Evolutionary conservation across 768 basidiomycete species (phyloP).

Genomic region (Podaxis rugospora): DNA sequence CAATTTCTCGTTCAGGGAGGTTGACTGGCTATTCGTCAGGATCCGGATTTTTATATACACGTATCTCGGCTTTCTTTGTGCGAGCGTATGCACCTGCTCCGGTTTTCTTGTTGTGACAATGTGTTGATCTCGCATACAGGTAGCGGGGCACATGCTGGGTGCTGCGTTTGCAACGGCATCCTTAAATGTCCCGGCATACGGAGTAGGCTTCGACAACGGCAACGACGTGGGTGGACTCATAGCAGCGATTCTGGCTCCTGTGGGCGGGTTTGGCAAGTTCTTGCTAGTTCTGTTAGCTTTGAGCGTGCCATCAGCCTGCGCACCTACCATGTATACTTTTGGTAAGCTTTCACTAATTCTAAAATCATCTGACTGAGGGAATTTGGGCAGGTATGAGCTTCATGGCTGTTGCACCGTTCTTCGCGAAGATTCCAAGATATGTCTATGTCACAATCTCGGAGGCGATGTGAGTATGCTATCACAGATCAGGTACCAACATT

Average conservation of each 20-base stretch:
- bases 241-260: constrained; percentile 55
- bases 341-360: constrained; percentile 25
- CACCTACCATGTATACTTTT: constrained; percentile 75
- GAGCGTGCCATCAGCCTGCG: constrained; percentile 69
- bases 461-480: constrained; percentile 48
- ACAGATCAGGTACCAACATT: not conserved
- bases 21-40: constrained; percentile 25
- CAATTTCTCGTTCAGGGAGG: not conserved
- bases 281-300: constrained; percentile 70
- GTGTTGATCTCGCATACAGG: constrained; percentile 20
- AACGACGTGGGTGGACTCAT: constrained; percentile 63
- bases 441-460: constrained; percentile 61
- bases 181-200: constrained; percentile 51
- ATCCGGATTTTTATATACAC: constrained; percentile 57
- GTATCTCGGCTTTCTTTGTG: constrained; percentile 59
- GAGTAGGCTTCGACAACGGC: constrained; percentile 43
- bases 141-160: constrained; percentile 50
- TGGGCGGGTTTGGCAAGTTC: constrained; percentile 65
- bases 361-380: not conserved
- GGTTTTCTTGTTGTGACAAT: not conserved
- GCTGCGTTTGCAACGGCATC: constrained; percentile 62
- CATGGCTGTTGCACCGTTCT: constrained; percentile 56
- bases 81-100: constrained; percentile 40
- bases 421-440: constrained; percentile 61
- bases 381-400: constrained; percentile 43